Percentiles rank a stretch among this genome's conserved stretches.
phyloP scores from a whole-genome alignment of 768 basidiomycete species.

The Boletellus ananas region DNA sequence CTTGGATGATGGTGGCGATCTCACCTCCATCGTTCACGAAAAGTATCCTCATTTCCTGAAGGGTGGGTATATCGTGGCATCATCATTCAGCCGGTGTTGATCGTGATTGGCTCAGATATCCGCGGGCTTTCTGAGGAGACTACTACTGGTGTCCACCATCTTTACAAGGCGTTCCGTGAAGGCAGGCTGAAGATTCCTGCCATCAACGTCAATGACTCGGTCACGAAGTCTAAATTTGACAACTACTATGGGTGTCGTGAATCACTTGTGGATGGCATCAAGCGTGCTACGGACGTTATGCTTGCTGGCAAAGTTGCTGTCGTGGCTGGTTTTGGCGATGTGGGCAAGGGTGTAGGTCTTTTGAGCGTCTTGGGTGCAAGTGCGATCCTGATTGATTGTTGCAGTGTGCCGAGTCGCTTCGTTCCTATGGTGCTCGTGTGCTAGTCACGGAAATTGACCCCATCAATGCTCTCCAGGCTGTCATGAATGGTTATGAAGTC shows the following conservation, averaged over 20 bases:
- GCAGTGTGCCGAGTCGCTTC: conserved; percentile 96
- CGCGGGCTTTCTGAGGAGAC: conserved; percentile 98
- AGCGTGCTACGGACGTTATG: conserved; percentile 99
- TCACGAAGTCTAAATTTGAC: conserved; percentile 99
- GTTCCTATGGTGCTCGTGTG: conserved; percentile 96
- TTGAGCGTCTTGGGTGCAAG: neutral
- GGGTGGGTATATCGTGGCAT: conserved; percentile 39
- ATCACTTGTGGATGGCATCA: conserved; percentile 99
- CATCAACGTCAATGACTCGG: conserved; percentile 99
- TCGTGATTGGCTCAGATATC: conserved; percentile 50
- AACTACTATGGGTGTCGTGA: conserved; percentile 99
- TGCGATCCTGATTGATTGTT: conserved; percentile 2
- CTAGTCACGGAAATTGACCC: conserved; percentile 98
- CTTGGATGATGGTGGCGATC: conserved; percentile 97
- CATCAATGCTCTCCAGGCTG: conserved; percentile 99
- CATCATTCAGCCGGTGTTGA: neutral
- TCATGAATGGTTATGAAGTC: conserved; percentile 99
- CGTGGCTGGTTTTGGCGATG: conserved; percentile 98
- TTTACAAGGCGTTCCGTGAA: conserved; percentile 97
- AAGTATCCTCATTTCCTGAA: conserved; percentile 89
- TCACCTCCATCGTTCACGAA: conserved; percentile 92
- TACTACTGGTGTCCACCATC: conserved; percentile 98
- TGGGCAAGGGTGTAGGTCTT: conserved; percentile 91
- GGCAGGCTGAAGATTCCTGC: conserved; percentile 96
- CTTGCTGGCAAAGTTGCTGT: conserved; percentile 99